A percentile compares a stretch with the other conserved stretches of the same genome.
phyloP scores from a whole-genome alignment of 768 basidiomycete species.

The Phaffia australis region DNA sequence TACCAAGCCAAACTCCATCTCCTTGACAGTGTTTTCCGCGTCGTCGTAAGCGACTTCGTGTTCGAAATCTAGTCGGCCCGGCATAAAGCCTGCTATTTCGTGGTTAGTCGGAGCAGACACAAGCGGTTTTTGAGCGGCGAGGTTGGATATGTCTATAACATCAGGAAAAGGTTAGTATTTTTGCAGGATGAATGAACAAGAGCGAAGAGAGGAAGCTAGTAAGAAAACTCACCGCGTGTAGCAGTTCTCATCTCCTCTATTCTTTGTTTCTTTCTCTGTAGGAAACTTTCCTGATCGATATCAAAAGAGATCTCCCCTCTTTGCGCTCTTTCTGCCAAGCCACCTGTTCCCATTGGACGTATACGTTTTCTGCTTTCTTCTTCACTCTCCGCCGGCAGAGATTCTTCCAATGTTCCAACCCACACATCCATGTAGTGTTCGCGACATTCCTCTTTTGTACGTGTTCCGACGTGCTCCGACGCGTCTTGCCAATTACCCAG shows the following conservation, averaged over 20 bases:
- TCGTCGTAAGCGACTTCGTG: slow-evolving; percentile 87
- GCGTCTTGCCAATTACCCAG: slow-evolving; percentile 96
- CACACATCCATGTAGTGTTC: slow-evolving; percentile 75
- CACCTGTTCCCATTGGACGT: too few species aligned
- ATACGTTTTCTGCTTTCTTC: not conserved
- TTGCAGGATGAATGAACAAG: slow-evolving; percentile 32
- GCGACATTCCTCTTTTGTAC: slow-evolving; percentile 87
- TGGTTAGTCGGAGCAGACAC: slow-evolving; percentile 79
- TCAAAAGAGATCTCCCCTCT: slow-evolving; percentile 41
- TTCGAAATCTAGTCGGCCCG: slow-evolving; percentile 96
- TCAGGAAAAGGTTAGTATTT: not conserved
- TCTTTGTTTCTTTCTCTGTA: slow-evolving; percentile 73
- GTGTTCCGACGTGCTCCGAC: slow-evolving; percentile 79
- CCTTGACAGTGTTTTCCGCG: slow-evolving; percentile 87
- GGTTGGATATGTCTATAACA: slow-evolving; percentile 32
- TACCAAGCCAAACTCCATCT: slow-evolving; percentile 89
- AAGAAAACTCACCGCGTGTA: not conserved
- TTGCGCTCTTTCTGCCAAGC: slow-evolving; percentile 5
- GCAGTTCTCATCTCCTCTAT: slow-evolving; percentile 65
- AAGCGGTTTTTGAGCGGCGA: slow-evolving; percentile 54
- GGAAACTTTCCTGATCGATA: slow-evolving; percentile 70
- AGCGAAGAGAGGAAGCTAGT: slow-evolving; percentile 39
- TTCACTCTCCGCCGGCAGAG: not conserved
- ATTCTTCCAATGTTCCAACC: slow-evolving; percentile 6
- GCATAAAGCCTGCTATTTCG: slow-evolving; percentile 84